Conservation (phyloP, 2,329 filamentous ascomycete genomes). For the Fusarium neocosmosporiellum region DNA sequence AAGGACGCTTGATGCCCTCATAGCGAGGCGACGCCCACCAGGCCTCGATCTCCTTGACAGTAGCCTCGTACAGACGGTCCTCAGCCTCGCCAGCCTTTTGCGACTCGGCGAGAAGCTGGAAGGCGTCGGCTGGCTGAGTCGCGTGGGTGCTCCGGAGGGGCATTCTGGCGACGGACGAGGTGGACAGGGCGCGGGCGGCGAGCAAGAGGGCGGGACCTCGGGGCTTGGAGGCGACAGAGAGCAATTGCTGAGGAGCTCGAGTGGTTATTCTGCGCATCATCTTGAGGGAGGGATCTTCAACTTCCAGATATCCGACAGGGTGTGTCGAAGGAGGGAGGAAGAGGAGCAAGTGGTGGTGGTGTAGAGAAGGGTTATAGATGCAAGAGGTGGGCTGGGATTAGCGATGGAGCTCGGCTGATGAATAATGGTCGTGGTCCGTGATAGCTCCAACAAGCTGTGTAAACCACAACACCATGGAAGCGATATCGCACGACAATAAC, state of each 20-base stretch:
- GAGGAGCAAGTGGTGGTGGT: background rate
- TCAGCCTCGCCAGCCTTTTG: slow-evolving; percentile 84
- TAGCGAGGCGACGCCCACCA: slow-evolving; percentile 93
- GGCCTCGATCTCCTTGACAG: slow-evolving; percentile 84
- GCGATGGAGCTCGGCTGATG: slow-evolving; percentile 35
- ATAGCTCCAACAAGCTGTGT: slow-evolving; percentile 8
- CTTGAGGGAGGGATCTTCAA: slow-evolving; percentile 1
- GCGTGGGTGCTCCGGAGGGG: slow-evolving; percentile 45
- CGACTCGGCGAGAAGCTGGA: slow-evolving; percentile 83
- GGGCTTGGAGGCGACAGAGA: slow-evolving; percentile 31
- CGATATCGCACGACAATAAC: background rate
- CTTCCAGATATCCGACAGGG: background rate
- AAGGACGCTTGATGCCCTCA: slow-evolving; percentile 90
- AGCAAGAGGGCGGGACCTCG: slow-evolving; percentile 32
- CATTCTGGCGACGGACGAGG: slow-evolving; percentile 45
- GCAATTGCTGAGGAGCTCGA: slow-evolving; percentile 46
- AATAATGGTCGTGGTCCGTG: slow-evolving; percentile 37
- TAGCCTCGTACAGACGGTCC: slow-evolving; percentile 85
- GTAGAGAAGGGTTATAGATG: slow-evolving; percentile 5
- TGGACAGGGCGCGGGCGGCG: slow-evolving; percentile 47
- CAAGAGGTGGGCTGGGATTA: slow-evolving; percentile 14
- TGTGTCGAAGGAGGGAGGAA: background rate
- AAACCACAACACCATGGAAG: slow-evolving; percentile 2
- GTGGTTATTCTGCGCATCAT: slow-evolving; percentile 51
- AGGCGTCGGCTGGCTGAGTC: slow-evolving; percentile 73